Evolutionary conservation across 345 rosid species (phyloP).

Genomic region (Anacardium occidentale): DNA sequence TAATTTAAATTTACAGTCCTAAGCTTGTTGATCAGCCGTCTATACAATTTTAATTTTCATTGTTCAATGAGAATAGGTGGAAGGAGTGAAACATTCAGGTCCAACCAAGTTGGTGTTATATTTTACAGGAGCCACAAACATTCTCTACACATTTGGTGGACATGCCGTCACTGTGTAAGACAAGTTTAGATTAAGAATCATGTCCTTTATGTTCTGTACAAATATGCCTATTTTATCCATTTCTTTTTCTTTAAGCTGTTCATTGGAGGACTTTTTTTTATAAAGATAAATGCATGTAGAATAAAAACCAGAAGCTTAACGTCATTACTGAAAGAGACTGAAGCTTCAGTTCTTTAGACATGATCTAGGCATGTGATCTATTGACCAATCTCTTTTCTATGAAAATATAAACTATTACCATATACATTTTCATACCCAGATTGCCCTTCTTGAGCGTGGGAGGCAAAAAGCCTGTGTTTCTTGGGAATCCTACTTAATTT

Average conservation of each 20-base stretch:
- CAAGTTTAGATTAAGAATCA: slow-evolving; percentile 14
- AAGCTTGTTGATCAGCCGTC: not conserved
- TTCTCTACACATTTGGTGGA: slow-evolving; percentile 98
- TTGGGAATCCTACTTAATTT: slow-evolving; percentile 18
- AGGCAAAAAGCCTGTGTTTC: slow-evolving; percentile 26
- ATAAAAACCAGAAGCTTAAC: not conserved
- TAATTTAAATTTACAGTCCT: slow-evolving; percentile 19
- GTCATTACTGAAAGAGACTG: slow-evolving; percentile 34
- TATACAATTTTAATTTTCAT: not conserved
- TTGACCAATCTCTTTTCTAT: slow-evolving; percentile 20
- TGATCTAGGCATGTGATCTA: slow-evolving; percentile 38
- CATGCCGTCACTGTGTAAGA: slow-evolving; percentile 99
- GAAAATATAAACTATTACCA: not conserved
- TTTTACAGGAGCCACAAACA: slow-evolving; percentile 99
- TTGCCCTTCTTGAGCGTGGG: slow-evolving; percentile 38
- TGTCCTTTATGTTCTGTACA: slow-evolving; percentile 40
- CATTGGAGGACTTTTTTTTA: too few species aligned
- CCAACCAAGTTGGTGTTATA: slow-evolving; percentile 84
- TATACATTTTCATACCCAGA: slow-evolving; percentile 14
- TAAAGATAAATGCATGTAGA: too few species aligned
- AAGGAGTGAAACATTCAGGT: slow-evolving; percentile 92
- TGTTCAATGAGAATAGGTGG: slow-evolving; percentile 41
- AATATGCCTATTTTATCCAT: not conserved
- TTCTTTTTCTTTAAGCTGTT: too few species aligned
- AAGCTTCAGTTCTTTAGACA: slow-evolving; percentile 30